phyloP scores from a whole-genome alignment of 1,284 basidiomycete species.

The Porphyrellus sp. region DNA sequence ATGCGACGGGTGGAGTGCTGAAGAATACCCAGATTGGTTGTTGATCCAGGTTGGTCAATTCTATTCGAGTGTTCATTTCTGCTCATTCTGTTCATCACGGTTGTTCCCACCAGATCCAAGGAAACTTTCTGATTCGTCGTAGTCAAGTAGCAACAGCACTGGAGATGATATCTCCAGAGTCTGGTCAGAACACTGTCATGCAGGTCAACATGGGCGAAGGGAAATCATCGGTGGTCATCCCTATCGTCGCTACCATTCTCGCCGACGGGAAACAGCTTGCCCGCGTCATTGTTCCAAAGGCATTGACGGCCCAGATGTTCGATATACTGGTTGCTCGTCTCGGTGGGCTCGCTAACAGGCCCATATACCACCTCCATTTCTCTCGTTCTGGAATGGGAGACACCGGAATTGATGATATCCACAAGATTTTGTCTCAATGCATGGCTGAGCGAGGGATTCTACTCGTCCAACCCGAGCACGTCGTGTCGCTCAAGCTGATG shows the following conservation, averaged over 20 bases:
- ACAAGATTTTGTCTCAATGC: neutral
- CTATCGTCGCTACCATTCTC: neutral
- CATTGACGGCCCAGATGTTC: neutral
- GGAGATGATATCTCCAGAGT: neutral
- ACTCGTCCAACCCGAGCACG: neutral
- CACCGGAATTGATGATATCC: neutral
- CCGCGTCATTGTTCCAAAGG: neutral
- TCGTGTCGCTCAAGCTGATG: neutral
- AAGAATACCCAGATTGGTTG: neutral
- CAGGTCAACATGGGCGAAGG: neutral
- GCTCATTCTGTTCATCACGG: neutral
- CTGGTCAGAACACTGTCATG: neutral
- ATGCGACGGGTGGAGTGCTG: neutral
- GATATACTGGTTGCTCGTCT: neutral
- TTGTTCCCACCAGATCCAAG: too few species aligned
- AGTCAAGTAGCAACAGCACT: neutral
- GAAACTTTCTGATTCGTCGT: neutral
- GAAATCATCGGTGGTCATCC: neutral
- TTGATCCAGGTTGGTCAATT: neutral
- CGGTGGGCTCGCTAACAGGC: neutral
- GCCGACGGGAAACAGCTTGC: neutral
- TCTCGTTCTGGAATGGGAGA: neutral
- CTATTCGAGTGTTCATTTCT: neutral
- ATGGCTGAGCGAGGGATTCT: neutral
- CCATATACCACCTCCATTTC: neutral